Percentiles rank a stretch among this genome's conserved stretches.
phyloP scores from a whole-genome alignment of 495 filamentous ascomycete genomes.

The Pyrenopolyporus hunteri region DNA sequence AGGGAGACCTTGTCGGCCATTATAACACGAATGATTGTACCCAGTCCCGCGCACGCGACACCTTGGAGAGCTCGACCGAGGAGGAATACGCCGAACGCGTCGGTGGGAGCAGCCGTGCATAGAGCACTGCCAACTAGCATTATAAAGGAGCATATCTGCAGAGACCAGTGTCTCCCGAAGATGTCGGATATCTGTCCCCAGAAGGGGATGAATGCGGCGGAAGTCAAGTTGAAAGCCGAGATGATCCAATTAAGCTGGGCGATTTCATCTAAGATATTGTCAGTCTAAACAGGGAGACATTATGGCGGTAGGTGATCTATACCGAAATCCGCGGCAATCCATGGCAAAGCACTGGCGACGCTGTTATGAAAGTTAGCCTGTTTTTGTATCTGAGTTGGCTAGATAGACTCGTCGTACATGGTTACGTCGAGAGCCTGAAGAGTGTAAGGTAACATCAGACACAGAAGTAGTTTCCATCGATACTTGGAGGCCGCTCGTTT shows the following conservation, averaged over 20 bases:
- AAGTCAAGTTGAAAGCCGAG: slow-evolving; percentile 65
- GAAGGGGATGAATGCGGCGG: slow-evolving; percentile 65
- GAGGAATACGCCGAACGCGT: slow-evolving; percentile 59
- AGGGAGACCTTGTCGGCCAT: slow-evolving; percentile 63
- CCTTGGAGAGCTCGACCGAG: slow-evolving; percentile 65
- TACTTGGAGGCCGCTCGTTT: slow-evolving; percentile 45
- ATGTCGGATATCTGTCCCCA: slow-evolving; percentile 66
- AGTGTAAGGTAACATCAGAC: slow-evolving; percentile 59
- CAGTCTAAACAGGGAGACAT: not conserved
- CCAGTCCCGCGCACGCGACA: slow-evolving; percentile 58
- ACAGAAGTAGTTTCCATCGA: slow-evolving; percentile 59
- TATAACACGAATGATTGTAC: slow-evolving; percentile 60
- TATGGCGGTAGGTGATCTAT: slow-evolving; percentile 14
- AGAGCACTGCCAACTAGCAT: slow-evolving; percentile 60
- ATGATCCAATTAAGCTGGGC: slow-evolving; percentile 68
- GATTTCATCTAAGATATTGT: slow-evolving; percentile 51
- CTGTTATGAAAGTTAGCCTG: slow-evolving; percentile 13
- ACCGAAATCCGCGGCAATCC: slow-evolving; percentile 66
- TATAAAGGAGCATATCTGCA: slow-evolving; percentile 54
- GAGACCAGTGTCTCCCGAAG: slow-evolving; percentile 58
- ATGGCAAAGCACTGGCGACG: slow-evolving; percentile 63
- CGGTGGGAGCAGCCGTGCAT: slow-evolving; percentile 58
- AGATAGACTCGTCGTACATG: slow-evolving; percentile 40
- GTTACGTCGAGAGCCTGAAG: slow-evolving; percentile 63
- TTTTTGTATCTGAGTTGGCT: not conserved